Evolutionary conservation across 176 grass and related monocot species (phyloP), one percentile per base, ranked within the genome.

Genomic region (Cocos nucifera): DNA sequence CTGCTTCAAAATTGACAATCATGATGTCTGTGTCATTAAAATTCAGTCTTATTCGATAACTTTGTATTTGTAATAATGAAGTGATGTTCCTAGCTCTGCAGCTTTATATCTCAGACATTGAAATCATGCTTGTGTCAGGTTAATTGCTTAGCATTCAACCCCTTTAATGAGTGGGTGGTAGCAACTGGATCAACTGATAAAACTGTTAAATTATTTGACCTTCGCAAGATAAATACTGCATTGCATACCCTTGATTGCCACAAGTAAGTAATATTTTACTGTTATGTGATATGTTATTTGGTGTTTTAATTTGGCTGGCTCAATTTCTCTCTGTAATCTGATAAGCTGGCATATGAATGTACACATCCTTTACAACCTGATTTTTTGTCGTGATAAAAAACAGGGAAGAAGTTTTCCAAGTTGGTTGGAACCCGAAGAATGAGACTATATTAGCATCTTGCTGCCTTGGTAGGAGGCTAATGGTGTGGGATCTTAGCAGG

Each of bases 401-500:
- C 58, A 98, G 93, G 73, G 93, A 98, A 76, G 84, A 92, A 49
- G 88, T 98, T 59, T 98, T 92, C 78, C 93, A 98, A 92, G 93
- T 98, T 74, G 93, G 93, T 50, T 98, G 93, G 93, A 98, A 79
- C 69, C 84, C 93, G 12, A 98, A 78, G 70, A 98, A 92, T 65
- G 93, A 98, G 69, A 98, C 88, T 62, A 89, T 98, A 78, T 85
- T 98, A 63, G 88, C 93, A 68, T 98, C 93, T 56, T 92, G 87
- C 70, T 98, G 93, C 62, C 81, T 86, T 17, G 93, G 93, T 17
- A 88, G 93, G 70, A 88, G 93, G 35, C 84, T 98, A 15, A 98
- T 98, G 93, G 79, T 98, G 59, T 98, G 93, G 93, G 93, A 98
- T 58, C 66, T 98, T 71, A 98, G 93, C 93, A 98, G 84, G 93